These are phyloP conservation scores for Schwanniomyces sp. DNA, from an alignment of 805 yeast genomes.

Conservation along the genomic window DNA sequence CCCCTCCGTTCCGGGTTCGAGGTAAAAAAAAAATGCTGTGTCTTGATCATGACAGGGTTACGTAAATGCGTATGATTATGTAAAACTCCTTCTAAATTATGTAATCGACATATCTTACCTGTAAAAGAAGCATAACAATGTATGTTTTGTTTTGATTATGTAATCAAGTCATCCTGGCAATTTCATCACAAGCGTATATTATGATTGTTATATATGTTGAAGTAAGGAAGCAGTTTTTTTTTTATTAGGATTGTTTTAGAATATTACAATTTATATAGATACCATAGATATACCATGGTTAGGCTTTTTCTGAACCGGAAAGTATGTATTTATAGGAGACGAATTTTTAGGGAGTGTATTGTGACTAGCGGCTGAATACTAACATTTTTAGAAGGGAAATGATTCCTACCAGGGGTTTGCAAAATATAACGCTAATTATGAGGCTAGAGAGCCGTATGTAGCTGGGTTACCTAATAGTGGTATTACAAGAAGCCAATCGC, in stretches of 20 bases:
- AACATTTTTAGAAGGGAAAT: constrained; percentile 10
- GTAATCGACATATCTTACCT: not conserved
- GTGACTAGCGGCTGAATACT: constrained; percentile 1
- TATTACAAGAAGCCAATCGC: constrained; percentile 20
- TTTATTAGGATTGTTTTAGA: not conserved
- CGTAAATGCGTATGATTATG: not conserved
- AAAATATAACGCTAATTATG: constrained; percentile 28
- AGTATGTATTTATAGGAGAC: constrained; percentile 2
- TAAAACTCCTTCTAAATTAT: not conserved
- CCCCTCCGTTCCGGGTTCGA: not conserved
- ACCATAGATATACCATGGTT: not conserved
- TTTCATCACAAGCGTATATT: not conserved
- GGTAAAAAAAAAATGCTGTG: too few species aligned
- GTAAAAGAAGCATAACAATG: not conserved
- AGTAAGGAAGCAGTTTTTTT: too few species aligned
- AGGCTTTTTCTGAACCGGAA: constrained; percentile 6
- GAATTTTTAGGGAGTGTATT: not conserved
- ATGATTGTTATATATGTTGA: not conserved
- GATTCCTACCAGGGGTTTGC: constrained; percentile 34
- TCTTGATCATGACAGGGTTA: too few species aligned
- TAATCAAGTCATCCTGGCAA: not conserved
- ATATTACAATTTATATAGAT: not conserved
- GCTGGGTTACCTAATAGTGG: constrained; percentile 20
- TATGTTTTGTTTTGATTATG: not conserved
- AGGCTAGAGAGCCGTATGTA: constrained; percentile 14